Percentiles rank a stretch among this genome's conserved stretches.
These are phyloP conservation scores for Calvatia gigantea DNA, from an alignment of 768 basidiomycete species.

Conservation along the genomic window DNA sequence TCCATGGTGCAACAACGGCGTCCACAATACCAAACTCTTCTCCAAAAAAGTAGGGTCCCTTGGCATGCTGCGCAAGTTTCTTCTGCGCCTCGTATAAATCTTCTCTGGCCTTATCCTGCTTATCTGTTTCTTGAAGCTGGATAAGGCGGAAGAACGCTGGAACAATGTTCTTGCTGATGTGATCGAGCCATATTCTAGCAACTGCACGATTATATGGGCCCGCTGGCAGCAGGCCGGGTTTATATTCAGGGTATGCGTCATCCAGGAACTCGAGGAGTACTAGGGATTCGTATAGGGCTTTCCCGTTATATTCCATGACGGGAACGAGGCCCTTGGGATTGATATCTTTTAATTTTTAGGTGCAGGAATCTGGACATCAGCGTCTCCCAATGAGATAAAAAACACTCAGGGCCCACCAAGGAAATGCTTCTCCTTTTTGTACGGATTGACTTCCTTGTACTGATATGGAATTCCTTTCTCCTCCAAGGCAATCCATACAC, in stretches of 20 bases:
- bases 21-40: constrained; percentile 53
- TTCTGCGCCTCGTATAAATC: constrained; percentile 26
- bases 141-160: constrained; percentile 50
- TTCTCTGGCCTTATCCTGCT: constrained; percentile 23
- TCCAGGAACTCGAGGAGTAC: constrained; percentile 67
- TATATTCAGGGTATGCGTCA: constrained; percentile 46
- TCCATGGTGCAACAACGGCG: constrained; percentile 54
- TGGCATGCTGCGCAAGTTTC: constrained; percentile 28
- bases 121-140: constrained; percentile 32
- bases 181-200: constrained; percentile 56
- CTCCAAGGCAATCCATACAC: constrained; percentile 65
- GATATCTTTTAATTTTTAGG: constrained; percentile 34
- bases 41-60: constrained; percentile 56
- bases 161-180: constrained; percentile 47
- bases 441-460: constrained; percentile 66
- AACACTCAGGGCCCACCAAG: constrained; percentile 29
- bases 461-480: constrained; percentile 66
- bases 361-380: neutral
- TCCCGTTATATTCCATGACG: constrained; percentile 45
- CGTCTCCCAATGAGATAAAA: neutral
- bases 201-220: constrained; percentile 51
- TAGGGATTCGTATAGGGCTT: constrained; percentile 61
- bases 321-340: constrained; percentile 74
- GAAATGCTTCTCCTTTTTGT: constrained; percentile 62
- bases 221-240: constrained; percentile 45